Evolutionary conservation across 805 yeast genomes (phyloP).

Genomic region (Lipomyces chichibuensis): DNA sequence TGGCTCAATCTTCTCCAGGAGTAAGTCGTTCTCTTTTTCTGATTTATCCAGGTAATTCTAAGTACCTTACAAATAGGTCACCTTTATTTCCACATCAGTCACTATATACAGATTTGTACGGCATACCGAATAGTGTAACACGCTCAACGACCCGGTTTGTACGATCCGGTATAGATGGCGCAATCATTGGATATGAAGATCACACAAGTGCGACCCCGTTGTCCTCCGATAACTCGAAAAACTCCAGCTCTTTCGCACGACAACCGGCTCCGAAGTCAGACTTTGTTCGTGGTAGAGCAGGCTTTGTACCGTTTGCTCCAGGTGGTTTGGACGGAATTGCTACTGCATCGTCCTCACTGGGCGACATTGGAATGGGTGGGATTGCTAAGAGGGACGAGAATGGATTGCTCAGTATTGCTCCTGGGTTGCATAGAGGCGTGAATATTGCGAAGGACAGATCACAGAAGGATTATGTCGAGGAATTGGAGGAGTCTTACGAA

Average conservation of each 20-base stretch:
- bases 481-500: slow-evolving; percentile 32
- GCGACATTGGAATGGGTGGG: slow-evolving; percentile 37
- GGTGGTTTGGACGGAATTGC: slow-evolving; percentile 65
- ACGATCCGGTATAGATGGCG: slow-evolving; percentile 75
- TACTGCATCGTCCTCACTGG: slow-evolving; percentile 37
- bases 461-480: slow-evolving; percentile 25
- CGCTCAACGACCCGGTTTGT: slow-evolving; percentile 69
- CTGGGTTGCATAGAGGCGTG: slow-evolving; percentile 75
- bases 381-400: slow-evolving; percentile 63
- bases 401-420: slow-evolving; percentile 83
- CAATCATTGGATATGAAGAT: slow-evolving; percentile 65
- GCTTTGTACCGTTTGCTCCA: slow-evolving; percentile 86
- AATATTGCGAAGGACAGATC: neutral
- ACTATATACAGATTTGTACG: slow-evolving; percentile 55
- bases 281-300: slow-evolving; percentile 67
- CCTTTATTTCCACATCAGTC: slow-evolving; percentile 41
- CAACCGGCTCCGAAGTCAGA: slow-evolving; percentile 58
- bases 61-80: slow-evolving; percentile 18
- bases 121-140: slow-evolving; percentile 61
- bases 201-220: slow-evolving; percentile 53
- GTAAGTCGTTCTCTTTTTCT: slow-evolving; percentile 7
- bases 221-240: slow-evolving; percentile 59
- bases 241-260: slow-evolving; percentile 73
- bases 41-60: neutral
- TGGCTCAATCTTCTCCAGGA: slow-evolving; percentile 70